These are phyloP conservation scores for Prototheca wickerhamii DNA, from an alignment of 163 green algal genomes.

Conservation along the genomic window DNA sequence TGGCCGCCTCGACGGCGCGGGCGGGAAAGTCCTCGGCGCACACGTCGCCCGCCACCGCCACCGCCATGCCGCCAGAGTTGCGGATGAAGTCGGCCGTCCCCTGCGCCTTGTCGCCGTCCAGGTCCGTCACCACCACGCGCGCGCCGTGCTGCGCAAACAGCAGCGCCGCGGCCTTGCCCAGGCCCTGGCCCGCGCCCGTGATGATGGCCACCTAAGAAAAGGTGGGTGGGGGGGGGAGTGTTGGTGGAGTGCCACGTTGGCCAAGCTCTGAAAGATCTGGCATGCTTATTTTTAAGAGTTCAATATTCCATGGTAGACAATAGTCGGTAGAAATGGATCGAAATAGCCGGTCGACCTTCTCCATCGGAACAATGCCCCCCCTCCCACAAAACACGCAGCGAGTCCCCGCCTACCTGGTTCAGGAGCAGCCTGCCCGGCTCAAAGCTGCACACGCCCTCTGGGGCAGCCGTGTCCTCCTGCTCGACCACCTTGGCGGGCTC, in stretches of 20 bases:
- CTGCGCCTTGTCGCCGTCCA: constrained; percentile 40
- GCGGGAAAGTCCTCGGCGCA: constrained; percentile 44
- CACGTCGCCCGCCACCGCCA: constrained; percentile 41
- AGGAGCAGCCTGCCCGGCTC: constrained; percentile 21
- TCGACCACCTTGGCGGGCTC: too few relatives aligned
- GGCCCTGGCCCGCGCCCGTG: constrained; percentile 67
- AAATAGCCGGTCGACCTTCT: too few relatives aligned
- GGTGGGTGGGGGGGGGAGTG: background rate
- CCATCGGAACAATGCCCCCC: background rate
- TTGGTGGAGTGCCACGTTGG: background rate
- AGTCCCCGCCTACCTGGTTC: constrained; percentile 13
- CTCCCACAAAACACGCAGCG: background rate
- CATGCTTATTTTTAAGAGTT: background rate
- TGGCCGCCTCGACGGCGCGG: constrained; percentile 39
- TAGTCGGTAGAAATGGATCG: too few relatives aligned
- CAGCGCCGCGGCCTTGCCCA: constrained; percentile 61
- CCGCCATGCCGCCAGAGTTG: constrained; percentile 23
- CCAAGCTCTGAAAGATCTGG: background rate
- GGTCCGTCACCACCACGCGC: constrained; percentile 28
- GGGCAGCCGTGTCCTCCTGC: too few relatives aligned
- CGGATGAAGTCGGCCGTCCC: constrained; percentile 39
- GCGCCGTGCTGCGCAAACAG: constrained; percentile 57
- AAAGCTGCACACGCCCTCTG: too few relatives aligned
- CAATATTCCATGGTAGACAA: too few relatives aligned
- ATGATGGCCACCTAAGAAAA: constrained; percentile 41